A percentile compares a stretch with the other conserved stretches of the same genome.
Conservation (phyloP, 441 rosid species). For the Corymbia calophylla region DNA sequence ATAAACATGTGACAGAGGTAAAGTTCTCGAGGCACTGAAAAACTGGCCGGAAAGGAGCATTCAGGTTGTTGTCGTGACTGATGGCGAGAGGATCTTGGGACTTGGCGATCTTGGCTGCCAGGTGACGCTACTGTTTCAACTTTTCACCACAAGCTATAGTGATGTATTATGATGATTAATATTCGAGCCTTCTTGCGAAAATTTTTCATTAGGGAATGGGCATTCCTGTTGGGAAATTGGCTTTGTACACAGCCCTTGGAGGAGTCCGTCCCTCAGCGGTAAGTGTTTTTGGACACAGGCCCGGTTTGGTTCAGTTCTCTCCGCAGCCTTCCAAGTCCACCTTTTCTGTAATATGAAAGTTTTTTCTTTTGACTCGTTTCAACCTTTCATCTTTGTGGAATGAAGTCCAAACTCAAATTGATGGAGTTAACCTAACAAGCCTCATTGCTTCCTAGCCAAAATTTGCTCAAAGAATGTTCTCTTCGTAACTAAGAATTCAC, state of each 20-base stretch:
- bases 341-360: background rate
- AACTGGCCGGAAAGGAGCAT: background rate
- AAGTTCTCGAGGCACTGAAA: background rate
- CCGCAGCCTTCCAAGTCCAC: background rate
- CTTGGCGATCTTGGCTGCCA: background rate
- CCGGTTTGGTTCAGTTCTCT: no score
- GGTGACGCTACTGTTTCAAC: background rate
- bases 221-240: background rate
- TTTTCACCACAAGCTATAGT: background rate
- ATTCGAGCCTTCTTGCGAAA: fast-evolving
- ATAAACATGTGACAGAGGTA: background rate
- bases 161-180: background rate
- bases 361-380: background rate
- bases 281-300: background rate
- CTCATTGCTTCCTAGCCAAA: background rate
- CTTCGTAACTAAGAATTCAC: background rate
- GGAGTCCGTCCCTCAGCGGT: background rate
- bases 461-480: background rate
- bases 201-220: background rate
- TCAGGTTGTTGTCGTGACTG: background rate
- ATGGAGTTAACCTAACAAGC: background rate
- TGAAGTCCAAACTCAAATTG: background rate
- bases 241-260: background rate
- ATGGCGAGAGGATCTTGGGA: background rate
- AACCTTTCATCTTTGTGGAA: background rate